Base-by-base conservation (phyloP, 2,329 filamentous ascomycete genomes). In the Phoma sp. region DNA sequence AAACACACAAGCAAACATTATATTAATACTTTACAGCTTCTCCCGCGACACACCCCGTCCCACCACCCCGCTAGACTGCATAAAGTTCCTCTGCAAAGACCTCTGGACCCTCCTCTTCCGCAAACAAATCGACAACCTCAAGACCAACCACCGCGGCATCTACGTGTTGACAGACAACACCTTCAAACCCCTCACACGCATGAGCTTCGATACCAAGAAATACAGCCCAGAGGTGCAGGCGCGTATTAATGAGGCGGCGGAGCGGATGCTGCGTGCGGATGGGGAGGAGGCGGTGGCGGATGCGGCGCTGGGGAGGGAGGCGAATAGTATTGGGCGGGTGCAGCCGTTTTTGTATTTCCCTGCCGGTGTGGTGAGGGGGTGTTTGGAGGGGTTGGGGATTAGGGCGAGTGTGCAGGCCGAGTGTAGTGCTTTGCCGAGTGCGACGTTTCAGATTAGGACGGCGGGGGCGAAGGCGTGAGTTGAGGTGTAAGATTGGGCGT, bases 61-160 rank as follows among this genome's bases (percentile, higher is more conserved):
- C 72, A 91, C 89, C 57, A 92, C 96, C 66, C 93, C 93, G 4
- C 85, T 99, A 34, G 95, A 98, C 72, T 90, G 93, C 42, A 99
- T 99, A 74, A 99, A 99, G 75, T 98, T 99, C 71, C 82, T 99
- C 42, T 99, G 95, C 84, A 99, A 99, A 80, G 95, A 99, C 75
- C 83, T 99, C 37, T 99, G 95, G 95, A 92, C 87, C 28, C 82
- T 98, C 17, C 85, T 97, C 14, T 99, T 97, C 76, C 85, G 91
- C 73, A 99, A 99, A 78, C 96, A 98, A 75, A 91, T 99, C 70
- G 95, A 99, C 77, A 99, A 99, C 74, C 83, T 99, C 39, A 99
- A 99, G 78, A 99, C 95, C 7, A 99, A 99, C 72, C 95, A 99
- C 74, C 83, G 95, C 15, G 95, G 95, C 43, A 92, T 98, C 64